Conservation (phyloP, 192 early-diverging fungal genomes). For the Dissophora ornata region DNA sequence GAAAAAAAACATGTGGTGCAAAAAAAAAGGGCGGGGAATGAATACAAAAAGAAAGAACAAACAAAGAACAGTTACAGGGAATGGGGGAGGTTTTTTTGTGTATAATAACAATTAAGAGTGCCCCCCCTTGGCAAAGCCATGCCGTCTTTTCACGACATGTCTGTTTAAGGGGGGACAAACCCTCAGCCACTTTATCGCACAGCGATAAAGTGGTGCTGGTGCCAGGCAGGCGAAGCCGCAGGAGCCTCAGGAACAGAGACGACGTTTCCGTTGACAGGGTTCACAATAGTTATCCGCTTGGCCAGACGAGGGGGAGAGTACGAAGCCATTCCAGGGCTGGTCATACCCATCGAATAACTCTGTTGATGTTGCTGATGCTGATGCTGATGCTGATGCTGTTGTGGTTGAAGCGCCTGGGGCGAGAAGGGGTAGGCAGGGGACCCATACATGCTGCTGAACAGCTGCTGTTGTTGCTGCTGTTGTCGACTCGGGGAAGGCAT, state of each 20-base stretch:
- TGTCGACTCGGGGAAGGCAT: constrained; percentile 19
- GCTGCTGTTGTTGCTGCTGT: constrained; percentile 43
- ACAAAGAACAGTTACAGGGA: not conserved
- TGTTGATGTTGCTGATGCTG: constrained; percentile 32
- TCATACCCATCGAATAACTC: constrained; percentile 36
- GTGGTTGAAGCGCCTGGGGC: constrained; percentile 3
- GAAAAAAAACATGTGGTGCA: not conserved
- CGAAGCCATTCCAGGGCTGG: constrained; percentile 37
- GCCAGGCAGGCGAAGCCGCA: constrained; percentile 23
- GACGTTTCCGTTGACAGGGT: constrained; percentile 48
- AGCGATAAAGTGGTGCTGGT: constrained; percentile 56
- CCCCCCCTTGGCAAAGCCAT: no score
- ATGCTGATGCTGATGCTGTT: constrained; percentile 41
- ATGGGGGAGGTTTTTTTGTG: not conserved
- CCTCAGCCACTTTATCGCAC: constrained; percentile 41
- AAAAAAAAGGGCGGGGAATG: not conserved
- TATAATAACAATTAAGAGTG: no score
- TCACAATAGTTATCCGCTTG: constrained; percentile 47
- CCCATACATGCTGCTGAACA: constrained; percentile 49
- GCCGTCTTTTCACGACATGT: no score
- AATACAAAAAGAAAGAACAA: not conserved
- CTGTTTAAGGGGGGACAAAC: no score
- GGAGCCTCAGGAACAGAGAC: constrained; percentile 38
- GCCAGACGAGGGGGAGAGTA: constrained; percentile 50
- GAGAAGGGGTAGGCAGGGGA: constrained; percentile 28